Percentiles rank a stretch among this genome's conserved stretches.
Conservation (phyloP, 2,329 filamentous ascomycete species). For the Diaporthe aspalathi region DNA sequence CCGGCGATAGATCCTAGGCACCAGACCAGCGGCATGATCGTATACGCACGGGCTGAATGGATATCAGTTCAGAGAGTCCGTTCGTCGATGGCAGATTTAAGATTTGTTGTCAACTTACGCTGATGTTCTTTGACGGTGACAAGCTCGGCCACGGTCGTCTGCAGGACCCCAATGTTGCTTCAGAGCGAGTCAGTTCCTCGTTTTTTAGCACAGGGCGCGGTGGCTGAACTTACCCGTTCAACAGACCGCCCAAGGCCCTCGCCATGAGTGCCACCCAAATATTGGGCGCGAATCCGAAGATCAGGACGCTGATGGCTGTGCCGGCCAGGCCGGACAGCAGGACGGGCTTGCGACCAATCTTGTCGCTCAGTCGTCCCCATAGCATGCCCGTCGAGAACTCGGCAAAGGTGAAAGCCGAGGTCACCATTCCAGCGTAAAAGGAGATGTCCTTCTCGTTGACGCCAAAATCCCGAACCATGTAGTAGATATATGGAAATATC, state of each 20-base stretch:
- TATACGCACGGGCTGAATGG: constrained; percentile 84
- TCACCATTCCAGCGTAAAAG: constrained; percentile 95
- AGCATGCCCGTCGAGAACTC: constrained; percentile 93
- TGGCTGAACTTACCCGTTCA: constrained; percentile 81
- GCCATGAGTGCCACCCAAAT: constrained; percentile 86
- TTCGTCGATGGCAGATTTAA: constrained; percentile 11
- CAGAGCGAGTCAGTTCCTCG: constrained; percentile 34
- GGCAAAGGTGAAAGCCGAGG: constrained; percentile 93
- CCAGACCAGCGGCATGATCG: constrained; percentile 99
- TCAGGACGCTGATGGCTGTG: constrained; percentile 90
- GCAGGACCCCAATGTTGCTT: constrained; percentile 92
- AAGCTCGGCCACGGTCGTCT: constrained; percentile 94
- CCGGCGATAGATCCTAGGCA: constrained; percentile 95
- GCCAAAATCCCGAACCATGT: constrained; percentile 93
- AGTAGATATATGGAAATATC: constrained; percentile 98
- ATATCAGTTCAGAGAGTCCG: constrained; percentile 36
- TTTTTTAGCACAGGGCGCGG: constrained; percentile 7
- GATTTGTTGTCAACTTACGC: constrained; percentile 63
- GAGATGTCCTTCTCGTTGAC: constrained; percentile 88
- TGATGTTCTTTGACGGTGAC: constrained; percentile 95
- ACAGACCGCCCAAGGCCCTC: constrained; percentile 85
- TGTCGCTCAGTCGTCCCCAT: constrained; percentile 94
- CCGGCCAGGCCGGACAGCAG: constrained; percentile 89
- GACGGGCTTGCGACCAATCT: constrained; percentile 91
- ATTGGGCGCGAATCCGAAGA: constrained; percentile 90